A percentile compares a stretch with the other conserved stretches of the same genome.
Conservation (phyloP, 176 grass and related monocot species). For the Oryza meridionalis region DNA sequence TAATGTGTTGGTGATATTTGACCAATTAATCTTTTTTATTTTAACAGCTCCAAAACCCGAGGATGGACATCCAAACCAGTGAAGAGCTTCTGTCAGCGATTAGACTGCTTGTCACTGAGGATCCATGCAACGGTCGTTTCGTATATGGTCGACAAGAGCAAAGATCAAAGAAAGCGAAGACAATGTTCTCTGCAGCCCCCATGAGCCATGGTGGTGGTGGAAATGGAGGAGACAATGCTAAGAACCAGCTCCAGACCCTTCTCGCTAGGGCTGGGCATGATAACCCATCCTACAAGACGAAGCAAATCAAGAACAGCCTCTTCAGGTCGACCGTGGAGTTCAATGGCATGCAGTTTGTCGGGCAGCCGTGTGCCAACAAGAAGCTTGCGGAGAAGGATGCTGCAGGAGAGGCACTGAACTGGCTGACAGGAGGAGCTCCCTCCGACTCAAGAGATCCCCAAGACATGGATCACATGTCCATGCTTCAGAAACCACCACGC, state of each 20-base stretch:
- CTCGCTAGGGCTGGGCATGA: slow-evolving; percentile 62
- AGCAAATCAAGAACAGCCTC: slow-evolving; percentile 66
- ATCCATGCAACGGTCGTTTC: slow-evolving; percentile 82
- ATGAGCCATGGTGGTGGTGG: slow-evolving; percentile 54
- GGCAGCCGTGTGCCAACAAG: slow-evolving; percentile 80
- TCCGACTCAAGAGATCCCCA: slow-evolving; percentile 4
- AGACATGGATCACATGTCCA: slow-evolving; percentile 59
- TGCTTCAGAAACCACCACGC: slow-evolving; percentile 58
- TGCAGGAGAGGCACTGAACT: slow-evolving; percentile 71
- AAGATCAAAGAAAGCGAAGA: slow-evolving; percentile 66
- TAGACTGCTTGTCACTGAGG: slow-evolving; percentile 70
- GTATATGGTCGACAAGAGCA: slow-evolving; percentile 77
- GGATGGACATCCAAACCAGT: slow-evolving; percentile 75
- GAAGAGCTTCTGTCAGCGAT: slow-evolving; percentile 88
- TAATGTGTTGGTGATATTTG: neutral
- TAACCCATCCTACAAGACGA: slow-evolving; percentile 82
- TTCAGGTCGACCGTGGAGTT: slow-evolving; percentile 83
- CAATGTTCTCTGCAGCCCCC: slow-evolving; percentile 36
- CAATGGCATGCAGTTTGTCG: slow-evolving; percentile 93
- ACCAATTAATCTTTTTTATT: neutral
- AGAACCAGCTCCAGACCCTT: slow-evolving; percentile 73
- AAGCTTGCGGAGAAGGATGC: slow-evolving; percentile 93
- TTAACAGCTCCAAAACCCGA: slow-evolving; percentile 85
- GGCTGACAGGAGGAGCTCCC: slow-evolving; percentile 62
- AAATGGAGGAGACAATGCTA: slow-evolving; percentile 68